Evolutionary conservation across 2,329 filamentous ascomycete species (phyloP).

Genomic region (Coniella vitis): DNA sequence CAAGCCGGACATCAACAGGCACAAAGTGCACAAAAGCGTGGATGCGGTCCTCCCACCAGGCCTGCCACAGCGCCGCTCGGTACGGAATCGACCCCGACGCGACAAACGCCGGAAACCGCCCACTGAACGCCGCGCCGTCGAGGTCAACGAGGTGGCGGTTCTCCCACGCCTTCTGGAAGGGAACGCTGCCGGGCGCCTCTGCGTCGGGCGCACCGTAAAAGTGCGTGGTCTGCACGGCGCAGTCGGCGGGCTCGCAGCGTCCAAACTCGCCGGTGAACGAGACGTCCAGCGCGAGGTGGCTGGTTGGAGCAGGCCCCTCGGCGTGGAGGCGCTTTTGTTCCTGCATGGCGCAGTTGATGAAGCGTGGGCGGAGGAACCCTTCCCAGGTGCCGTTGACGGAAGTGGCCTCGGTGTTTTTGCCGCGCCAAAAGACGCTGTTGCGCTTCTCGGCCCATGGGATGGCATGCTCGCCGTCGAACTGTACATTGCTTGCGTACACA

Average conservation of each 20-base stretch:
- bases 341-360: neutral
- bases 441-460: neutral
- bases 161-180: neutral
- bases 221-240: neutral
- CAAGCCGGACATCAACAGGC: conserved; percentile 1
- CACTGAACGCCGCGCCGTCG: neutral
- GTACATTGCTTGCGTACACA: neutral
- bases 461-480: neutral
- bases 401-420: conserved; percentile 1
- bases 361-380: neutral
- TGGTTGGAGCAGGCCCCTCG: neutral
- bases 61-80: neutral
- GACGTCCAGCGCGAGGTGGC: neutral
- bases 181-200: neutral
- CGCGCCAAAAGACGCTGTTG: conserved; percentile 1
- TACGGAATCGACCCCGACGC: neutral
- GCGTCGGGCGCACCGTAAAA: neutral
- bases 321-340: neutral
- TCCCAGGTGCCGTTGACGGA: neutral
- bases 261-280: neutral
- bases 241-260: neutral
- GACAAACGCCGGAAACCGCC: neutral
- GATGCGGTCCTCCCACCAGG: neutral
- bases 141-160: neutral
- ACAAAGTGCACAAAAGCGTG: conserved; percentile 2